Evolutionary conservation across 441 rosid species (phyloP).

Genomic region (Bruguiera hainesii): DNA sequence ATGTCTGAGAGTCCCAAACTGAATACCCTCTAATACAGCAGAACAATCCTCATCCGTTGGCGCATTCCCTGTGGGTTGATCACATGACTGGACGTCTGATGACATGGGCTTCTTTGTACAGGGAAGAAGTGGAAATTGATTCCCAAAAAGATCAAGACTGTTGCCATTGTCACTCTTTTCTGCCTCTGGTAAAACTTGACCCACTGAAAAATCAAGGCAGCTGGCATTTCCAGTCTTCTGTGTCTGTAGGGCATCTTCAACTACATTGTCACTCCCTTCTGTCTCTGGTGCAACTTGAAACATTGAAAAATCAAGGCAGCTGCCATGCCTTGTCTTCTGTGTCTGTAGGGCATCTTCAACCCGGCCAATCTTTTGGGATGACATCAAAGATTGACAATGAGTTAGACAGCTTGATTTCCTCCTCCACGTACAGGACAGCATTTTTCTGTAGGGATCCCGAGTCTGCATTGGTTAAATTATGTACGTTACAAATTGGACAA

Average conservation of each 20-base stretch:
- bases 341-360: slow-evolving; percentile 25
- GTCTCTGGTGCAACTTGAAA: slow-evolving; percentile 34
- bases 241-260: slow-evolving; percentile 24
- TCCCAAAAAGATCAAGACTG: slow-evolving; percentile 36
- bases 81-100: slow-evolving; percentile 21
- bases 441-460: slow-evolving; percentile 30
- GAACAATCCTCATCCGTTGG: slow-evolving; percentile 11
- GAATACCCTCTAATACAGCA: slow-evolving; percentile 7
- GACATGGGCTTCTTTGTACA: slow-evolving; percentile 23
- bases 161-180: slow-evolving; percentile 22
- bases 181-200: slow-evolving; percentile 31
- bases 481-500: slow-evolving; percentile 7
- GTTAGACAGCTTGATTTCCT: slow-evolving; percentile 22
- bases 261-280: not conserved
- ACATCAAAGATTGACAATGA: slow-evolving; percentile 13
- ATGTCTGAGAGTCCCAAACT: slow-evolving; percentile 26
- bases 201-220: slow-evolving; percentile 33
- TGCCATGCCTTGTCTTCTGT: slow-evolving; percentile 17
- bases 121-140: slow-evolving; percentile 50
- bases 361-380: slow-evolving; percentile 14
- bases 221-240: slow-evolving; percentile 19
- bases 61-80: slow-evolving; percentile 16
- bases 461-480: slow-evolving; percentile 31
- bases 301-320: slow-evolving; percentile 31
- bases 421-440: slow-evolving; percentile 13